Base-by-base conservation (phyloP, 2,329 filamentous ascomycete genomes). In the Penicillium sp. region DNA sequence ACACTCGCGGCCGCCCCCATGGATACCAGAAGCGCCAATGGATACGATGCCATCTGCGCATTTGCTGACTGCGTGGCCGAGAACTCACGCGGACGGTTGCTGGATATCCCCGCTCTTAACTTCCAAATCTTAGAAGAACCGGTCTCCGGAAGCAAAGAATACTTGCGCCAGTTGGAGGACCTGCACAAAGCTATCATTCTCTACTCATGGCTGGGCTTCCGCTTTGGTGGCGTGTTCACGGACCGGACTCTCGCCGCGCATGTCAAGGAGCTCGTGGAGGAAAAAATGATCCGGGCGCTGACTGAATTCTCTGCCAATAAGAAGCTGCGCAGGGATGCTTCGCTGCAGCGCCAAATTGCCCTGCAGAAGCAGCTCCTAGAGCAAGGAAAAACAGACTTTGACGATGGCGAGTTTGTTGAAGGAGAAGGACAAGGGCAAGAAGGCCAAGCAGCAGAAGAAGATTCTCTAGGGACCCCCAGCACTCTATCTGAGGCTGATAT, bases 141-240 rank as follows among this genome's bases (percentile, higher is more conserved):
- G 0, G 64, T 74, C 1, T 70, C 69, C 0, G 64, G 65, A 1
- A 65, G 68, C 11, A 70, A 77, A 43, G 65, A 73, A 0, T 87
- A 89, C 55, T 75, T 98, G 9, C 72, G 74, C 44, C 69, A 75
- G 7, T 74, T 97, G 16, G 93, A 98, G 66, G 67, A 73, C 3
- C 75, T 98, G 13, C 93, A 98, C 71, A 87, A 87, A 59, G 76
- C 81, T 23, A 73, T 98, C 29, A 88, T 91, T 36, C 73, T 90
- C 38, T 98, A 97, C 64, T 77, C 95, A 1, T 98, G 93, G 93
- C 76, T 98, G 13, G 91, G 87, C 58, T 97, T 91, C 68, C 84
- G 91, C 6, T 95, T 91, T 66, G 77, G 82, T 3, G 87, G 87
- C 40, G 77, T 94, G 41, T 95, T 96, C 66, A 78, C 74, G 5